phyloP scores from a whole-genome alignment of 805 yeast genomes.

The Candida bentonensis region DNA sequence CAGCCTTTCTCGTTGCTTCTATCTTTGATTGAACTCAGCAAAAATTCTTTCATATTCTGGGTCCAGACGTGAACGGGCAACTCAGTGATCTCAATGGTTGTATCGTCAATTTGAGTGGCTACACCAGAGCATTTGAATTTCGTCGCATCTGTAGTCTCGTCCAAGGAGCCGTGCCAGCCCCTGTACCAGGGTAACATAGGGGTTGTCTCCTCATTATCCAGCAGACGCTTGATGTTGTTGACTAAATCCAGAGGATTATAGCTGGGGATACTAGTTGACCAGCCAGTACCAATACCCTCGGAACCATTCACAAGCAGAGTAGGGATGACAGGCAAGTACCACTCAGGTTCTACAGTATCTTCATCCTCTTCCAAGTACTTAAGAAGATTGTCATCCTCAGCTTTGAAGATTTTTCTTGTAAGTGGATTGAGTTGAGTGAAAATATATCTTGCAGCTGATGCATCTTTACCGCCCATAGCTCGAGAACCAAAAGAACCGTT shows the following conservation, averaged over 20 bases:
- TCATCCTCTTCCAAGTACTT: conserved; percentile 85
- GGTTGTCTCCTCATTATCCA: conserved; percentile 55
- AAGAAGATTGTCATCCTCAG: conserved; percentile 65
- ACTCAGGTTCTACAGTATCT: conserved; percentile 84
- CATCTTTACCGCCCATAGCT: conserved; percentile 95
- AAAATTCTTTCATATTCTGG: conserved; percentile 70
- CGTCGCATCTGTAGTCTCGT: conserved; percentile 41
- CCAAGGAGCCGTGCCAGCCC: conserved; percentile 86
- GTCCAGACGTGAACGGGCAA: conserved; percentile 92
- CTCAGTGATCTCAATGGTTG: conserved; percentile 78
- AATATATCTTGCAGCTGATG: conserved; percentile 95
- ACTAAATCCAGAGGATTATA: conserved; percentile 80
- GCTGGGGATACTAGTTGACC: conserved; percentile 89
- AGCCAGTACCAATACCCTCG: conserved; percentile 98
- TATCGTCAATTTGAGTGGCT: conserved; percentile 68
- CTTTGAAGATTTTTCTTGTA: conserved; percentile 63
- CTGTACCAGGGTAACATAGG: conserved; percentile 88
- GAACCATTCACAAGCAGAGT: conserved; percentile 91
- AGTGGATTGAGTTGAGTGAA: conserved; percentile 70
- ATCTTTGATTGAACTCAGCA: conserved; percentile 49
- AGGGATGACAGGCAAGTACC: conserved; percentile 90
- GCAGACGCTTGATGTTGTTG: conserved; percentile 52
- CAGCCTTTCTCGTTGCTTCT: conserved; percentile 51
- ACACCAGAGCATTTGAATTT: conserved; percentile 66
- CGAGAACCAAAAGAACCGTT: conserved; percentile 95